Percentiles rank a stretch among this genome's conserved stretches.
Conservation (phyloP, 2,329 filamentous ascomycete species). For the Hortaea werneckii region DNA sequence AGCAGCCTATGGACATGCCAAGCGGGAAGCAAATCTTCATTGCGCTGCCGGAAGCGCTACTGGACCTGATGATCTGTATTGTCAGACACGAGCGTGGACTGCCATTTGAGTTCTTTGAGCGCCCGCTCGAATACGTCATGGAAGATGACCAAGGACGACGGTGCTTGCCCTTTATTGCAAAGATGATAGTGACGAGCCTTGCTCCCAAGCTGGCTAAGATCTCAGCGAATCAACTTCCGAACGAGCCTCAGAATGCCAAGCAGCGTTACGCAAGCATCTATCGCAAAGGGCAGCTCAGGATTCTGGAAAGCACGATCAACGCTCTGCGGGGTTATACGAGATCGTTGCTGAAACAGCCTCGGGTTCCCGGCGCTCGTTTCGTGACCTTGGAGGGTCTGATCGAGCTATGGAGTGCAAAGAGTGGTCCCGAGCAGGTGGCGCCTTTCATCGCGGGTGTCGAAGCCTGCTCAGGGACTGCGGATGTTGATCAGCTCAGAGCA, state of each 20-base stretch:
- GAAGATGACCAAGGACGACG: conserved; percentile 14
- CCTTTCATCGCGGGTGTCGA: conserved; percentile 24
- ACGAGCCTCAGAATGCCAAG: conserved; percentile 24
- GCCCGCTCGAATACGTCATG: conserved; percentile 18
- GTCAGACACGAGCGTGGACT: conserved; percentile 23
- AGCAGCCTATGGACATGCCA: conserved; percentile 3
- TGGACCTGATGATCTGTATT: conserved; percentile 28
- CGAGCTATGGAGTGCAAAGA: conserved; percentile 41
- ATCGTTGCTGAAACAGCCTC: conserved; percentile 10
- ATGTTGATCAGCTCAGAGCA: conserved; percentile 20
- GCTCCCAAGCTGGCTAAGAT: conserved; percentile 25
- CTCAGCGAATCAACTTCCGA: conserved; percentile 14
- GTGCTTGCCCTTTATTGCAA: conserved; percentile 24
- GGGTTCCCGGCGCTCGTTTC: conserved; percentile 10
- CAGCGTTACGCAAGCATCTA: conserved; percentile 35
- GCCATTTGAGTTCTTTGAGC: conserved; percentile 18
- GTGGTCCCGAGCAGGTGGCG: conserved; percentile 1
- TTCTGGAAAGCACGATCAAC: conserved; percentile 20
- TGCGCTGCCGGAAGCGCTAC: conserved; percentile 21
- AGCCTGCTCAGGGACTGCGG: conserved; percentile 18
- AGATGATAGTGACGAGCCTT: conserved; percentile 25
- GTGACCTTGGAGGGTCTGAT: conserved; percentile 22
- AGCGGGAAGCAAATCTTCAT: conserved; percentile 13
- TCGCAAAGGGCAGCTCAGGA: conserved; percentile 29
- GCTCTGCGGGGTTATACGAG: conserved; percentile 20